Evolutionary conservation across 768 basidiomycete genomes (phyloP), one percentile per base, ranked within the genome.

Genomic region (Tricholoma flavovirens): DNA sequence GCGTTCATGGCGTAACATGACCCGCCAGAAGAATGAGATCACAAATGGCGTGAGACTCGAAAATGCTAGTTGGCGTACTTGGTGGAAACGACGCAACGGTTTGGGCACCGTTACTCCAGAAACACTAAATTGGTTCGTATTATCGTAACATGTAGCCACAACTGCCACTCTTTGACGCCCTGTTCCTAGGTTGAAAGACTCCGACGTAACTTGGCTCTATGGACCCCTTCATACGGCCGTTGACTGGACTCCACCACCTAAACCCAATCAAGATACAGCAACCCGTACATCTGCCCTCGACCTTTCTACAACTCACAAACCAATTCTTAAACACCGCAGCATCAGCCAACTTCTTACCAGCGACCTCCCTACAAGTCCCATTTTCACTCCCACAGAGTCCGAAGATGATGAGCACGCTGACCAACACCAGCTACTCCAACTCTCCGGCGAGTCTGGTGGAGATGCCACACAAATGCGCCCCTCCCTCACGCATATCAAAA

Each of bases 11-110:
- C 81, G 95, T 61, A 92, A 86, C 68, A 98, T 98, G 93, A 98
- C 96, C 48, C 82, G 91, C 55, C 93, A 94, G 78, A 99, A 98
- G 83, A 90, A 96, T 69, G 96, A 93, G 73, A 97, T 99, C 67
- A 84, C 92, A 5, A 98, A 99, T 69, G 96, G 96, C 48, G 79
- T 88, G 49, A 78, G 96, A 49, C 83, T 99, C 55, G 97, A 99
- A 78, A 99, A 99, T 66, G 97, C 97, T 8, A 92, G 89, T 58
- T 99, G 96, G 96, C 77, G 96, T 40, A 98, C 95, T 1, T 99
- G 96, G 96, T 98, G 95, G 87, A 98, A 98, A 74, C 95, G 98
- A 81, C 79, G 96, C 59, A 97, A 97, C 65, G 90, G 94, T 61
- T 82, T 99, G 59, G 91, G 88, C 76, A 99, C 96, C 0, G 80